Conservation (phyloP, 2,329 filamentous ascomycete species). For the Fusarium tuaranense region DNA sequence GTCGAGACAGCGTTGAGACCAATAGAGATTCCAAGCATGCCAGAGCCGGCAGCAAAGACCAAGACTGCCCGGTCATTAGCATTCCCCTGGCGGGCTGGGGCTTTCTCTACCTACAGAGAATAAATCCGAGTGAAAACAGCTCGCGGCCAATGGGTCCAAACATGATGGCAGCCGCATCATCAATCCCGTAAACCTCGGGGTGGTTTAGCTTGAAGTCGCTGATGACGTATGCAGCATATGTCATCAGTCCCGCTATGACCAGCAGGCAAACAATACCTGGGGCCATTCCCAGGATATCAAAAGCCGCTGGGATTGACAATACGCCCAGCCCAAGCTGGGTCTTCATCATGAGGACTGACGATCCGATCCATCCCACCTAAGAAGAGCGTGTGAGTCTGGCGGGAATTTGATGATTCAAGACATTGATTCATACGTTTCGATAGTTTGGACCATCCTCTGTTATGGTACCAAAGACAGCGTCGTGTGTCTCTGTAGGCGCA, state of each 20-base stretch:
- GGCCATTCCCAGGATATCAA: conserved; percentile 59
- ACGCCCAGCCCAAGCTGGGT: conserved; percentile 59
- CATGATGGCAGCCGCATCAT: conserved; percentile 61
- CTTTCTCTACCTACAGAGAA: conserved; percentile 46
- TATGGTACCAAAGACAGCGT: conserved; percentile 43
- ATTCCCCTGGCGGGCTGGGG: no score
- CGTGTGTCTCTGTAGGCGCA: not conserved
- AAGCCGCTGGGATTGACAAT: conserved; percentile 60
- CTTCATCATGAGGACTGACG: conserved; percentile 58
- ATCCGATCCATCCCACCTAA: conserved; percentile 56
- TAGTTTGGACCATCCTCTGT: conserved; percentile 44
- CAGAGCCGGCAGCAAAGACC: conserved; percentile 52
- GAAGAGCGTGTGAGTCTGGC: conserved; percentile 1
- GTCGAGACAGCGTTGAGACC: conserved; percentile 52
- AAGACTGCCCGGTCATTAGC: conserved; percentile 19
- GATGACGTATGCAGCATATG: conserved; percentile 61
- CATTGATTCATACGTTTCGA: conserved; percentile 37
- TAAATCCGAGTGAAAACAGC: conserved; percentile 50
- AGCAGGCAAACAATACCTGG: conserved; percentile 59
- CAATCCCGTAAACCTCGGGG: conserved; percentile 63
- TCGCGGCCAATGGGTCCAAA: conserved; percentile 59
- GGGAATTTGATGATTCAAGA: not conserved
- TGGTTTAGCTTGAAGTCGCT: conserved; percentile 64
- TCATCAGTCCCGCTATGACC: conserved; percentile 56
- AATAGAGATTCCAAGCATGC: conserved; percentile 56